Evolutionary conservation across 352 stramenopile species (phyloP), one percentile per base, ranked within the genome.

Genomic region (Globisporangium barbulae): DNA sequence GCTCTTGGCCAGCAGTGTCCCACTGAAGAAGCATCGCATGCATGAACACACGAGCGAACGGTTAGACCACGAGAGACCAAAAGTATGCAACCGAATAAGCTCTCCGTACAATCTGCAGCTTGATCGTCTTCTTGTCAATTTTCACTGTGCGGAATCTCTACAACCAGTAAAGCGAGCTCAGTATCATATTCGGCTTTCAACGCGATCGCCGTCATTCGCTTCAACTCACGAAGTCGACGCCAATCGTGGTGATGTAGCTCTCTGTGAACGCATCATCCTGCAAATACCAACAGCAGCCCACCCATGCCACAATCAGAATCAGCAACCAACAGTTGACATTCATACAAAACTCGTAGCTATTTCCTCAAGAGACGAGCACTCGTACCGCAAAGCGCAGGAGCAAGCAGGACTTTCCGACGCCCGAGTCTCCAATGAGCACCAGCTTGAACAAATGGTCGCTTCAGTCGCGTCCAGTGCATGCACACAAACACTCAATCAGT

Each of bases 1-100:
- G 94, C 78, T 99, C 97, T 85, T 99, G 97, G 6, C 97, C 97
- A n/a, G 97, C 97, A 8, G 97, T 99, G 72, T 99, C 97, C 97
- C 96, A 99, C 86, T 94, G 10, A 57, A 3, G 5, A 15, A 42
- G 7, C 17, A 42, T 15, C 35, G 15, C 35, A 41, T 9, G 35
- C 35, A 41, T 41, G 35, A 39, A 30, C 8, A 12, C 25, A 48
- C 10, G 57, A 53, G 62, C 3, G 39, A 17, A 33, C 54, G 22
- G 6, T 57, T 28, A 68, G 19, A 44, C 39, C 6, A 60, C 28
- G 41, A 39, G 47, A 57, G 2, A 10, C 10, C 56, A 47, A 21
- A 47, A 15, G 17, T 19, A 19, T 31, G 31, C 17, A 12, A 3
- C 12, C 30, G n/a, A 58, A 21, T 21, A 19, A 30, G 31, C n/a